Conservation (phyloP, 805 yeast species). For the Clavispora phyllophila region DNA sequence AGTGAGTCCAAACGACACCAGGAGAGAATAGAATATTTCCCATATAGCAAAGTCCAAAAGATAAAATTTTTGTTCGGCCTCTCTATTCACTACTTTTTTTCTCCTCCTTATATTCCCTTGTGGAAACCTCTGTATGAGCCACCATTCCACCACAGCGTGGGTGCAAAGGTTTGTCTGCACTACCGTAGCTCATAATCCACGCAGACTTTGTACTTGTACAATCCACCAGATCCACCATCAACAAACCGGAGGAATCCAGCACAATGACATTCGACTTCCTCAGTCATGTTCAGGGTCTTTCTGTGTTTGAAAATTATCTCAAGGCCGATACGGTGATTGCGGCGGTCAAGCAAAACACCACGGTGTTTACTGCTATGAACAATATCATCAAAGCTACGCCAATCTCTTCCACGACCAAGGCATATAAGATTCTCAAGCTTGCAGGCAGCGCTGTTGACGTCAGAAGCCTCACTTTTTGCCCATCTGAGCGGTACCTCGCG, state of each 20-base stretch:
- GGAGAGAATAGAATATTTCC: too few relatives aligned
- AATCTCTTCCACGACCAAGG: neutral
- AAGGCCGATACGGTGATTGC: neutral
- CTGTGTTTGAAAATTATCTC: conserved; percentile 5
- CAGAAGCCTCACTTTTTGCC: conserved; percentile 6
- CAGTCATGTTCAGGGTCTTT: neutral
- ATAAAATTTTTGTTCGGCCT: too few relatives aligned
- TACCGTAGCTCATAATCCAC: neutral
- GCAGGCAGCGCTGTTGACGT: conserved; percentile 1
- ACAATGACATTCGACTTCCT: neutral
- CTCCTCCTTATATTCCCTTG: too few relatives aligned
- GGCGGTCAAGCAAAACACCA: conserved; percentile 5
- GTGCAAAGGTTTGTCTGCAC: neutral
- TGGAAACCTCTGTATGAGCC: too few relatives aligned
- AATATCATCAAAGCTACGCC: conserved; percentile 10
- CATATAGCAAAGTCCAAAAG: too few relatives aligned
- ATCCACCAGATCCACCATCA: neutral
- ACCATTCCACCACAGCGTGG: neutral
- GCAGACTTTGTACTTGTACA: neutral
- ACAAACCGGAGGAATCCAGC: neutral
- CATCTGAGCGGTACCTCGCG: conserved; percentile 9
- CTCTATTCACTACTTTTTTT: too few relatives aligned
- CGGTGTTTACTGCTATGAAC: conserved; percentile 3
- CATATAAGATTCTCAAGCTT: conserved; percentile 4
- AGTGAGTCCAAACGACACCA: neutral